Evolutionary conservation across 148 eudicot species (phyloP), one percentile per base, ranked within the genome.

Genomic region (Salicornia ramosissima): DNA sequence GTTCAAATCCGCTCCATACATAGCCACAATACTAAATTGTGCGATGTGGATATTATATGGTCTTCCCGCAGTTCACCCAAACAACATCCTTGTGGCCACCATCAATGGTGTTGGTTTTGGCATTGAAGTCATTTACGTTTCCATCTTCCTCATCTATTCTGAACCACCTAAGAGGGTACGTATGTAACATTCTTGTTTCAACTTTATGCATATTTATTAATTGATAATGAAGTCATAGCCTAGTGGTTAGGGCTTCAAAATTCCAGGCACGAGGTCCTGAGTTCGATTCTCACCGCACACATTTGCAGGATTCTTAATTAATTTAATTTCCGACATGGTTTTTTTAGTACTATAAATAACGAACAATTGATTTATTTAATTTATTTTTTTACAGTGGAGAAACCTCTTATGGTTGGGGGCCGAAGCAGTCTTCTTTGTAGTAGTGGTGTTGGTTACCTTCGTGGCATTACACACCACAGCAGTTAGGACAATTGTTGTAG

Each of bases 41-140:
- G 79, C 83, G 8, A 47, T 90, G 77, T 94, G 97, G 97, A 68
- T 84, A 5, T 76, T 94, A 11, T 93, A 94, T 56, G 98, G 92
- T 13, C 78, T 84, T 40, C 98, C 96, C 4, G 57, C 78, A 31
- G 88, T 90, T 3, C 85, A 88, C 65, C 92, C 92, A 5, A 79
- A 90, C 46, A 86, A 87, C 72, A 36, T 77, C 36, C 83, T 88
- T 9, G 90, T 94, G 4, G 40, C 87, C 76, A 88, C 97, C 4
- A 88, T 88, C 72, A 94, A 90, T 3, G 80, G 83, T 25, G 1
- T 68, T 11, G 98, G 98, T 1, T 67, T 88, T 10, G 54, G 67
- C 5, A 75, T 90, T 7, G 87, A 90, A 65, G 4, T 71, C 50
- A 11, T 75, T 69, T 90, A 84, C 25, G 53, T 94, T 33, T 11